Evolutionary conservation across 2,329 filamentous ascomycete genomes (phyloP), one percentile per base, ranked within the genome.

Genomic region (Keithomyces neogunnii): DNA sequence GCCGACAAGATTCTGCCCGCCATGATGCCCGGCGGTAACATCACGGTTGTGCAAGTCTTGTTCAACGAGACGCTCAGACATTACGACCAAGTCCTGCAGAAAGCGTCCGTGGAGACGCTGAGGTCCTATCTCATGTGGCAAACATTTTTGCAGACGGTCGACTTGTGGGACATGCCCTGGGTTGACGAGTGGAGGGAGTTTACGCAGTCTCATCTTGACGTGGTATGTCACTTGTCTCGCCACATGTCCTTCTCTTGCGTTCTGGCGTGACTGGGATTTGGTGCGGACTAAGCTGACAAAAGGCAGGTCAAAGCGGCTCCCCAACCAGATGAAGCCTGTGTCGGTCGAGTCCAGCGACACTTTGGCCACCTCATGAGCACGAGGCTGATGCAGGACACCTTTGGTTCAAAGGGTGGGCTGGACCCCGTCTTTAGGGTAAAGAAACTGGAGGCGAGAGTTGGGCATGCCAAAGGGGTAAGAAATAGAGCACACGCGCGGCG

Each of bases 101-200:
- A 4, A 2, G n/a, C 19, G 5, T 44, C 36, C 30, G 42, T 42
- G 33, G 38, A 46, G 11, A 50, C 51, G 3, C 28, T 59, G 4
- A 51, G 57, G 11, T 53, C 51, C 2, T 60, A 51, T 44, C 19
- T 56, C 3, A 13, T 55, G 3, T 57, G 53, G 53, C 55, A 60
- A 47, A 35, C 48, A 4, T 60, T 55, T 29, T 26, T 56, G 13
- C 57, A 60, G 53, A 54, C 53, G 54, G 4, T 19, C 55, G 11
- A 30, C n/a, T 7, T 39, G 28, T 26, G 45, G 33, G 33, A 57
- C 4, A 48, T 49, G 50, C n/a, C 46, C 8, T 55, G 51, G 53
- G 30, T 29, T 3, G 8, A 49, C 8, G 32, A 48, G 39, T 35
- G 19, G 39, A 45, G 13, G 13, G 33, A 36, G 4, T 46, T 44